These are phyloP conservation scores for Haplographium delicatum DNA, from an alignment of 495 filamentous ascomycete species.

Conservation along the genomic window DNA sequence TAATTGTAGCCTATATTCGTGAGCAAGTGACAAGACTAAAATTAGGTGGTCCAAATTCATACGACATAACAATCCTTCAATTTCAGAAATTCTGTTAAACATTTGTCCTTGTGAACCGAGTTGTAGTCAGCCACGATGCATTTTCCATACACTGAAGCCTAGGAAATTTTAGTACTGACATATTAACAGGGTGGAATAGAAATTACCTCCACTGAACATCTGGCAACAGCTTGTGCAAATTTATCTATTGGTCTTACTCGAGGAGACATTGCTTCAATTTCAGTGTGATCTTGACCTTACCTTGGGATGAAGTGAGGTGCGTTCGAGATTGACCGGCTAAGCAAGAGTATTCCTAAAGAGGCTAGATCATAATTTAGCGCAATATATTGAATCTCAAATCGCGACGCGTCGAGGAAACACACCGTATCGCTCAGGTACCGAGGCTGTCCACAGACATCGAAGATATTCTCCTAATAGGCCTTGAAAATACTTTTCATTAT, in stretches of 20 bases:
- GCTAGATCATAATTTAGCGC: too few relatives aligned
- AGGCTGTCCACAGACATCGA: too few relatives aligned
- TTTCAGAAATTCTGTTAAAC: slow-evolving; percentile 74
- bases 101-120: slow-evolving; percentile 87
- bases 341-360: too few relatives aligned
- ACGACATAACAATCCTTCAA: slow-evolving; percentile 89
- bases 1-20: too few relatives aligned
- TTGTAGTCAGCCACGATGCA: slow-evolving; percentile 91
- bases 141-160: slow-evolving; percentile 86
- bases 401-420: too few relatives aligned
- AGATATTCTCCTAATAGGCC: background rate
- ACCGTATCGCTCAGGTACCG: too few relatives aligned
- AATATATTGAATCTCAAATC: too few relatives aligned
- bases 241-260: slow-evolving; percentile 74
- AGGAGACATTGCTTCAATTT: slow-evolving; percentile 33
- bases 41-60: slow-evolving; percentile 27
- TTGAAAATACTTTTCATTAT: background rate
- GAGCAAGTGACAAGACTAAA: too few relatives aligned
- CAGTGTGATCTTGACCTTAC: too few relatives aligned
- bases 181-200: background rate
- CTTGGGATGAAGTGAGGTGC: too few relatives aligned
- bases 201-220: slow-evolving; percentile 77
- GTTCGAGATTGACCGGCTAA: too few relatives aligned
- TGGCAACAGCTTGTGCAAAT: slow-evolving; percentile 74
- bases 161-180: slow-evolving; percentile 7